Base-by-base conservation (phyloP, 2,329 filamentous ascomycete species). In the Aspergillus pseudoviridinutans region DNA sequence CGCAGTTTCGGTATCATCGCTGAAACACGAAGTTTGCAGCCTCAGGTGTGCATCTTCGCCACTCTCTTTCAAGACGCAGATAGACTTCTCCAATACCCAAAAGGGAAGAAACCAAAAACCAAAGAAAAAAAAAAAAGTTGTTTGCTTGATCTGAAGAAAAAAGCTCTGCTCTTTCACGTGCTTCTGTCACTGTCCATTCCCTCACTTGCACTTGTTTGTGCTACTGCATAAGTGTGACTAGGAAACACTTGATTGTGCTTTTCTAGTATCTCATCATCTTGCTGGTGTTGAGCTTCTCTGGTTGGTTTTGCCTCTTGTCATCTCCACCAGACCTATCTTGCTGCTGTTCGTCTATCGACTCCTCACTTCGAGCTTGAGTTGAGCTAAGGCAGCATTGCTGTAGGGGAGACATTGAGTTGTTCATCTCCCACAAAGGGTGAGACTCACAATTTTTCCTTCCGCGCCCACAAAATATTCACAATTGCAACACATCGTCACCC, bases 371-470 rank as follows among this genome's bases (percentile, higher is more conserved):
- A 25, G 22, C 22, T 47, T 25, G 44, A 47, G 50, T 52, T 42
- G 42, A 52, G 25, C 20, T 41, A 59, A 58, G 58, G 63, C 61
- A 69, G 63, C 64, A 58, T 61, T 64, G 59, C 63, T 68, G 65
- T 71, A 68, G 91, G 91, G 90, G 92, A 96, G 89, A 92, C 92
- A 96, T 96, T 96, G 78, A 88, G 76, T 96, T 96, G 92, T 96
- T 91, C 81, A 90, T 96, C 92, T 96, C 91, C 89, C 85, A 78
- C 84, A 83, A 76, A 84, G 75, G 82, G 80, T 82, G 82, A 76
- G 78, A 60, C 61, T 59, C 49, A n/a, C n/a, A n/a, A n/a, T 17
- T 14, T 35, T 17, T 58, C 53, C 59, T 52, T 58, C 50, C 50
- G 55, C 27, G 50, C 50, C 38, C 49, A 38, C 57, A 47, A 47